Base-by-base conservation (phyloP, 1,139 yeast genomes). In the Lodderomyces beijingensis region DNA sequence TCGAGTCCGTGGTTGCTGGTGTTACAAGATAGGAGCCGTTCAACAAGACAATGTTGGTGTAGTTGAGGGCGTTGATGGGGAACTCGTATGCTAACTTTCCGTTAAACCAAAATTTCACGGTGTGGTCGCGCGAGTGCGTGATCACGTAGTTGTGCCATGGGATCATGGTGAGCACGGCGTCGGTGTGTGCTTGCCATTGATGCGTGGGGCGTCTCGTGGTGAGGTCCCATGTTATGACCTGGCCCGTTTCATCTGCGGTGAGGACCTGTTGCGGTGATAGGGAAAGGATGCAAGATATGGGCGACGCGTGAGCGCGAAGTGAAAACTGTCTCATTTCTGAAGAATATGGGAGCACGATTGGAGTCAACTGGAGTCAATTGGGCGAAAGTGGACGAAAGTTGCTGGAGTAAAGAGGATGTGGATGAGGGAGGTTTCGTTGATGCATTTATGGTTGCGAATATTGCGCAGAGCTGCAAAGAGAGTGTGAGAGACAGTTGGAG, bases 51-150 rank as follows among this genome's bases (percentile, higher is more conserved):
- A 77, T 69, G 44, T 77, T 77, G 39, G 78, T 62, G 45, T 73
- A 78, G 46, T 77, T 77, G 42, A 77, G 53, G 1, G 77, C 52
- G 47, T 78, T 78, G 14, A 75, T 74, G 0, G 83, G 82, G 11
- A 45, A 28, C 20, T 41, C 40, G 10, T 47, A 36, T 9, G 22
- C 11, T 25, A 29, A 25, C 8, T 31, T n/a, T 10, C 23, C 28
- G 31, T 26, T 28, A 22, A 56, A 46, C 83, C 83, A 77, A 10
- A 77, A 50, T 31, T 64, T 65, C 6, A 75, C 49, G 12, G 57
- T 54, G 1, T 77, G 67, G 45, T 78, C 85, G 40, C 75, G 60
- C 0, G 77, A 74, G 45, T 78, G 84, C 1, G 78, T 71, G 19
- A 77, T 36, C 0, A 75, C 27, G 26, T 54, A 44, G 8, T 68